These are phyloP conservation scores for Trametes meyenii DNA, from an alignment of 768 basidiomycete genomes.

Conservation along the genomic window DNA sequence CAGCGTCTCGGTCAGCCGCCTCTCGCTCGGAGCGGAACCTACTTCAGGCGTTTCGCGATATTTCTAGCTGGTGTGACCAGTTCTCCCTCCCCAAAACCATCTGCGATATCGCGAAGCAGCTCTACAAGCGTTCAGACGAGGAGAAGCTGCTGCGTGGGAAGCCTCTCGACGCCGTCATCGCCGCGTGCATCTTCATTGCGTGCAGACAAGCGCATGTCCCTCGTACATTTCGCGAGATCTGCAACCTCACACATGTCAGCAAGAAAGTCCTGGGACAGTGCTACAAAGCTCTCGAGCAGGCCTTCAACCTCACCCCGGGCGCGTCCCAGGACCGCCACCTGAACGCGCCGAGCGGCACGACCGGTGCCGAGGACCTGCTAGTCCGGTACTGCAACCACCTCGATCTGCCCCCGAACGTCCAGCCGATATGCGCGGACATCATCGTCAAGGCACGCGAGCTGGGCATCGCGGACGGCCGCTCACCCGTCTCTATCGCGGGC, in stretches of 20 bases:
- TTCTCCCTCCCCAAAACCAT: slow-evolving; percentile 94
- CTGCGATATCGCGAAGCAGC: slow-evolving; percentile 93
- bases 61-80: slow-evolving; percentile 92
- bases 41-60: slow-evolving; percentile 87
- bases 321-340: slow-evolving; percentile 53
- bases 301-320: slow-evolving; percentile 86
- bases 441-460: slow-evolving; percentile 78
- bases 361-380: slow-evolving; percentile 84
- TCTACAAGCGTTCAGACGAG: slow-evolving; percentile 97
- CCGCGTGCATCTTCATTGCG: slow-evolving; percentile 97
- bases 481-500: slow-evolving; percentile 98
- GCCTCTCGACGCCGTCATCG: slow-evolving; percentile 89
- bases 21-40: slow-evolving; percentile 86
- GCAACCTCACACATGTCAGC: slow-evolving; percentile 88
- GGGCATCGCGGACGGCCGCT: slow-evolving; percentile 91
- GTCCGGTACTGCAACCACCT: slow-evolving; percentile 95
- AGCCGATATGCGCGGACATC: slow-evolving; percentile 82
- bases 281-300: slow-evolving; percentile 85
- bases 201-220: slow-evolving; percentile 96
- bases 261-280: slow-evolving; percentile 96
- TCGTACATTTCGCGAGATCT: slow-evolving; percentile 94
- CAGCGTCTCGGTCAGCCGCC: slow-evolving; percentile 78
- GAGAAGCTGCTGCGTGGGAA: slow-evolving; percentile 92
- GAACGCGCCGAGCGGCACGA: slow-evolving; percentile 48
- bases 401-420: slow-evolving; percentile 79